A percentile compares a stretch with the other conserved stretches of the same genome.
phyloP scores from a whole-genome alignment of 805 yeast species.

The Myxozyma monticola region DNA sequence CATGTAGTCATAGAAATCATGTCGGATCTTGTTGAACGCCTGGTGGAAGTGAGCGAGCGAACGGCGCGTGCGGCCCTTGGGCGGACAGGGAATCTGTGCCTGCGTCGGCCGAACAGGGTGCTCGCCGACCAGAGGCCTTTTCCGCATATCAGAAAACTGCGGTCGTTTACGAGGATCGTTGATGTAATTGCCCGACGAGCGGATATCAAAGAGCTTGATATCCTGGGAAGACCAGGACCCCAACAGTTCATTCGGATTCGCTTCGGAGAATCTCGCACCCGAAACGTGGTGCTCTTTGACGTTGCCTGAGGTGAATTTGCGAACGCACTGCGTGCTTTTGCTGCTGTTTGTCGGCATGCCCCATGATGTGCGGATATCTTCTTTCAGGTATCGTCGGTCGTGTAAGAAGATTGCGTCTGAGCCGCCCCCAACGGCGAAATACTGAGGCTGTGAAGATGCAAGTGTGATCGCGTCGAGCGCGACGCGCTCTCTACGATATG shows the following conservation, averaged over 20 bases:
- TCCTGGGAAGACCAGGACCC: conserved; percentile 30
- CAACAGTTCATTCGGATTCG: conserved; percentile 25
- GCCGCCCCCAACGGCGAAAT: conserved; percentile 28
- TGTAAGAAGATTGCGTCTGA: conserved; percentile 26
- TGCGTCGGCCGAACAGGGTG: no score
- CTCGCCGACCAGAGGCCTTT: no score
- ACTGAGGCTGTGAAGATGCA: conserved; percentile 28
- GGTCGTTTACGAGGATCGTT: background rate
- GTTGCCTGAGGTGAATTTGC: conserved; percentile 21
- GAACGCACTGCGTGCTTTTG: conserved; percentile 26
- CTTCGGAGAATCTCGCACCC: conserved; percentile 22
- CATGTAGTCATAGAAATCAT: no score
- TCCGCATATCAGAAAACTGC: no score
- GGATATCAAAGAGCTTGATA: conserved; percentile 26
- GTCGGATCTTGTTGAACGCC: no score
- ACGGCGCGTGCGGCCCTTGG: no score
- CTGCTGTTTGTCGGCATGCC: conserved; percentile 10
- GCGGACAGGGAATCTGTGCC: no score
- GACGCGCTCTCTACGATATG: conserved; percentile 16
- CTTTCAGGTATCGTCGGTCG: conserved; percentile 26
- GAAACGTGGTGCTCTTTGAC: conserved; percentile 19
- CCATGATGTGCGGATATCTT: conserved; percentile 15
- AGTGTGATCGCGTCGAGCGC: conserved; percentile 23
- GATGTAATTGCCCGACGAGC: background rate
- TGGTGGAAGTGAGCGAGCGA: no score